Percentiles rank a stretch among this genome's conserved stretches.
These are phyloP conservation scores for Akebia trifoliata DNA, from an alignment of 164 flowering plant species.

Conservation along the genomic window DNA sequence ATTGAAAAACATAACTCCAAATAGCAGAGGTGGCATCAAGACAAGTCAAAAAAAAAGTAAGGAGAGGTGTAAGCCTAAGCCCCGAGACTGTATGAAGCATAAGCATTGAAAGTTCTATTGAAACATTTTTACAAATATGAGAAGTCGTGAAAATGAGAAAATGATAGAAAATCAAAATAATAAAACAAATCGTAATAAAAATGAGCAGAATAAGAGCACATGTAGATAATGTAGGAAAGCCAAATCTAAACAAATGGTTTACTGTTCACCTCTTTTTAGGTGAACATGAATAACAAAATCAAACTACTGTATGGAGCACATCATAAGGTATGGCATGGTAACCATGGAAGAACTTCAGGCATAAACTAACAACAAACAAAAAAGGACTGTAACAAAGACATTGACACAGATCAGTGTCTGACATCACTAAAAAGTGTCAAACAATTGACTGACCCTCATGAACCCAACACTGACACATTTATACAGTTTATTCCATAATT, in stretches of 20 bases:
- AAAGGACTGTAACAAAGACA: not conserved
- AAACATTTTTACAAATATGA: no score
- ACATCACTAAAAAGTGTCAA: not conserved
- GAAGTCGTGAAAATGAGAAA: no score
- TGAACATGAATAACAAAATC: not conserved
- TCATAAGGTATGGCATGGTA: not conserved
- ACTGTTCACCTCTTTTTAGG: not conserved
- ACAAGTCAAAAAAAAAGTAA: not conserved
- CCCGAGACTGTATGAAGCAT: no score
- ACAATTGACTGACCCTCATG: no score
- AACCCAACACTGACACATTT: not conserved
- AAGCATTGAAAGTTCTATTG: no score
- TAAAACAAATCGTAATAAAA: not conserved
- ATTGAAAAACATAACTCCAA: not conserved
- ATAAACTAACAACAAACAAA: not conserved
- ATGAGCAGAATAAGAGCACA: not conserved
- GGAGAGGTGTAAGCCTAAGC: not conserved
- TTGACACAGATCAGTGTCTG: no score
- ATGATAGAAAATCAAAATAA: no score
- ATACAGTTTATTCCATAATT: not conserved
- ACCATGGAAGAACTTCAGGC: not conserved
- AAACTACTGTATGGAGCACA: not conserved
- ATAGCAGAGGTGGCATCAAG: not conserved
- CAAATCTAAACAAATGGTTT: not conserved
- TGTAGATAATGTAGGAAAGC: not conserved